Base-by-base conservation (phyloP, 2,329 filamentous ascomycete species). In the Sporothrix protearum region DNA sequence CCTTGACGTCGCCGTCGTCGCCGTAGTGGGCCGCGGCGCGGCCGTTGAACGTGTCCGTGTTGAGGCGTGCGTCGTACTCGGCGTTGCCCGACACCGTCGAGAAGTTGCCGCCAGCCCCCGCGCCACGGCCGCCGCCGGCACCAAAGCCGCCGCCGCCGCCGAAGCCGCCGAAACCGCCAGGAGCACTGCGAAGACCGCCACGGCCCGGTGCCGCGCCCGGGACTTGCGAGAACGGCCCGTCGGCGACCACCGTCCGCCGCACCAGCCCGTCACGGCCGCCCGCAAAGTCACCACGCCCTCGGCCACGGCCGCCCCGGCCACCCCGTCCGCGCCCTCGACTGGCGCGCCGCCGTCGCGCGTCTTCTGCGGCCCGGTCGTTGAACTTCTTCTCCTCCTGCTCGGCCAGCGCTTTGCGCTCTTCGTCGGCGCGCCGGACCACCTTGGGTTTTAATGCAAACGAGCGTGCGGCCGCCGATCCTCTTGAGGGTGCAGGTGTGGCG, bases 21-120 rank as follows among this genome's bases (percentile, higher is more conserved):
- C 83, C 78, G 33, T 77, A 74, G 67, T 69, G 30, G 36, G 22
- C 22, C 6, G 67, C 14, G 75, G 70, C 81, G 76, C 69, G 81
- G 75, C 78, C 83, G 75, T 85, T 85, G 68, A 89, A 84, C 71
- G 83, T 82, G 75, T 89, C 86, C 74, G 86, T 85, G 75, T 88
- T 87, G 77, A 88, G 85, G 78, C 87, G 80, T 45, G 81, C 75
- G 73, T 87, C 84, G 72, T 79, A 78, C 69, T 84, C 80, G 59
- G 78, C 76, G 70, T 80, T 75, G 28, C 42, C 69, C 12, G 68
- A 68, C 33, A 33, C 66, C 3, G 63, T 42, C 16, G 72, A 70
- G 49, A 71, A 73, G 25, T 39, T 14, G 42, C 71, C 77, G 42
- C 79, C 77, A 22, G 79, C 74, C 19, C 73, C 57, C 9, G 72